A percentile compares a stretch with the other conserved stretches of the same genome.
phyloP scores from a whole-genome alignment of 495 filamentous ascomycete genomes.

The Thozetella sp. region DNA sequence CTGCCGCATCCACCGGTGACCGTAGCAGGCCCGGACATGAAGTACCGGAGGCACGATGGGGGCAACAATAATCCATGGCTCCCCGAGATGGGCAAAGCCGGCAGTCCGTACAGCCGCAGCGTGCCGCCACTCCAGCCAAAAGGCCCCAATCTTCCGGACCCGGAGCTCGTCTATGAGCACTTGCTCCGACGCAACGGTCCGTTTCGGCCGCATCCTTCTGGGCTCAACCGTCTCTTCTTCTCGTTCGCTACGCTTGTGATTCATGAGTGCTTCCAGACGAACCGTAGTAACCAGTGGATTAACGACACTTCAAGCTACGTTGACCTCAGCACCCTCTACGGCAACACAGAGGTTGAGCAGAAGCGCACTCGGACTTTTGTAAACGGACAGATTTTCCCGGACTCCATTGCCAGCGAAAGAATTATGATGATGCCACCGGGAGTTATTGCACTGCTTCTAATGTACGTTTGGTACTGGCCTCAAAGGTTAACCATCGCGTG shows the following conservation, averaged over 20 bases:
- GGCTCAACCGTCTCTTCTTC: conserved; percentile 11
- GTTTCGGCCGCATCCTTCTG: conserved; percentile 29
- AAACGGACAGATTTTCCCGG: conserved; percentile 54
- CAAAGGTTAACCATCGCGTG: not conserved
- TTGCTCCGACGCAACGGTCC: conserved; percentile 6
- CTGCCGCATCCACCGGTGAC: conserved; percentile 64
- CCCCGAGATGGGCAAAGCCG: conserved; percentile 49
- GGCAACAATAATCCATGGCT: conserved; percentile 49
- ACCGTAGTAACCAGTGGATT: conserved; percentile 38
- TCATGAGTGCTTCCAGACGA: conserved; percentile 41
- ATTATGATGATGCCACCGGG: conserved; percentile 50
- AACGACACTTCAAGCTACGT: conserved; percentile 57
- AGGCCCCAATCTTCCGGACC: conserved; percentile 3
- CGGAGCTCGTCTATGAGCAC: conserved; percentile 4
- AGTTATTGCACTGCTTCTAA: conserved; percentile 40
- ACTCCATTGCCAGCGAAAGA: conserved; percentile 50
- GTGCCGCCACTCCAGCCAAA: conserved; percentile 1
- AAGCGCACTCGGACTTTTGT: conserved; percentile 42
- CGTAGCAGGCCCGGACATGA: conserved; percentile 34
- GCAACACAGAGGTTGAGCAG: conserved; percentile 47
- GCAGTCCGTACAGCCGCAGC: conserved; percentile 31
- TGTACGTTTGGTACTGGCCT: conserved; percentile 20
- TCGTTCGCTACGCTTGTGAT: conserved; percentile 1
- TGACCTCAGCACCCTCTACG: conserved; percentile 58
- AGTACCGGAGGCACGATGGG: conserved; percentile 64